A percentile compares a stretch with the other conserved stretches of the same genome.
Evolutionary conservation across 2,329 filamentous ascomycete species (phyloP).

Genomic region (Trichoderma sp.): DNA sequence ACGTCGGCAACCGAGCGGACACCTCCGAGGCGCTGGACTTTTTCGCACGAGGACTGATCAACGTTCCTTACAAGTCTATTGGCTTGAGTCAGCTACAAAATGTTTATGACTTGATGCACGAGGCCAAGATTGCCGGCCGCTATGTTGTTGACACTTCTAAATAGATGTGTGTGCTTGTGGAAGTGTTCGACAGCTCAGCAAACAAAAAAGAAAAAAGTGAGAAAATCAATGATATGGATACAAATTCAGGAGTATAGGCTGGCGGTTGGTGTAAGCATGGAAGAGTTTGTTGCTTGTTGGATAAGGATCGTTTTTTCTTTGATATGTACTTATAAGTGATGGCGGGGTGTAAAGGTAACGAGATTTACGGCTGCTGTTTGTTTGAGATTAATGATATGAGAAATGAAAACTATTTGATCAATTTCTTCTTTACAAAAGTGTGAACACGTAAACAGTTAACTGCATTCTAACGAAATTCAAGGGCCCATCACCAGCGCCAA

Average conservation of each 20-base stretch:
- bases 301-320: neutral
- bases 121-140: constrained; percentile 73
- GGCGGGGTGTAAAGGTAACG: constrained; percentile 8
- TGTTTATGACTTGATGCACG: constrained; percentile 77
- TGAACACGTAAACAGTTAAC: neutral
- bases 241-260: neutral
- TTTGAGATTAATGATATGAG: neutral
- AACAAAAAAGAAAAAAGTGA: neutral
- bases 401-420: neutral
- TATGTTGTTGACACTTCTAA: constrained; percentile 77
- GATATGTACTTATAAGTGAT: neutral
- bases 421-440: neutral
- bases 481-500: neutral
- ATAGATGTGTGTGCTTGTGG: constrained; percentile 41
- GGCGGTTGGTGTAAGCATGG: neutral
- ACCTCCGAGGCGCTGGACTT: constrained; percentile 89
- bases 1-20: constrained; percentile 91
- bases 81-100: constrained; percentile 78
- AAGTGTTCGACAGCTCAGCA: neutral
- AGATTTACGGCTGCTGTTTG: neutral
- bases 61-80: constrained; percentile 82
- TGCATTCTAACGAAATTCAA: neutral
- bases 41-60: constrained; percentile 80
- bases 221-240: neutral
- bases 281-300: neutral